Conservation (phyloP, 176 grass and related monocot genomes). For the Eleusine indica region DNA sequence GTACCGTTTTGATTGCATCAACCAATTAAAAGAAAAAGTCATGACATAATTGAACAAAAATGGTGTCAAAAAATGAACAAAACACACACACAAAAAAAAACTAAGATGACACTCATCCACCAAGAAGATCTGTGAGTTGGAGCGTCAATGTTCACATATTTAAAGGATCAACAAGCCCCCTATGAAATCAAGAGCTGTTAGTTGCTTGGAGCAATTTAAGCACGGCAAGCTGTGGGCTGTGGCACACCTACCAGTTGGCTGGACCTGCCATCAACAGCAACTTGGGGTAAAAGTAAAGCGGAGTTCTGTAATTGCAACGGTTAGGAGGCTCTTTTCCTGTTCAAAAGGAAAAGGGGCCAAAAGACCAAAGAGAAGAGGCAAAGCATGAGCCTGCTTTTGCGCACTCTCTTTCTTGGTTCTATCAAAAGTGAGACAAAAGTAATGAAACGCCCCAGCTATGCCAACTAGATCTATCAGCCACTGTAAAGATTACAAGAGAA, state of each 20-base stretch:
- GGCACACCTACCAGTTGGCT: conserved; percentile 47
- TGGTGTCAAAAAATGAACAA: no score
- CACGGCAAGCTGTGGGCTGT: conserved; percentile 30
- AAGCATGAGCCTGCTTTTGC: conserved; percentile 51
- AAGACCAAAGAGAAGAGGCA: conserved; percentile 43
- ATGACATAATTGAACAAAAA: conserved; percentile 22
- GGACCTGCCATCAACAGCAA: conserved; percentile 32
- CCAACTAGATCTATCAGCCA: conserved; percentile 47
- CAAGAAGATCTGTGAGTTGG: conserved; percentile 33
- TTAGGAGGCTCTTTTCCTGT: conserved; percentile 48
- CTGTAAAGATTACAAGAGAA: conserved; percentile 14
- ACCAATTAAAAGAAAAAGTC: not conserved
- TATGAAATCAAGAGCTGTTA: conserved; percentile 50
- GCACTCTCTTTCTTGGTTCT: conserved; percentile 51
- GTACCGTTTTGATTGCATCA: conserved; percentile 4
- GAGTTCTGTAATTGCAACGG: conserved; percentile 37
- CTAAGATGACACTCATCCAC: not conserved
- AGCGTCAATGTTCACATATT: conserved; percentile 41
- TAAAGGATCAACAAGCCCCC: conserved; percentile 43
- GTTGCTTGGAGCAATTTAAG: conserved; percentile 52
- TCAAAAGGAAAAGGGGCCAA: conserved; percentile 34
- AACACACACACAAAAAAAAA: not conserved
- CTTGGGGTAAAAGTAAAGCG: conserved; percentile 33
- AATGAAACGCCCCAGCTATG: conserved; percentile 31
- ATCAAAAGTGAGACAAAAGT: conserved; percentile 56